These are phyloP conservation scores for Plasmopara muralis DNA, from an alignment of 352 stramenopile species.

Conservation along the genomic window DNA sequence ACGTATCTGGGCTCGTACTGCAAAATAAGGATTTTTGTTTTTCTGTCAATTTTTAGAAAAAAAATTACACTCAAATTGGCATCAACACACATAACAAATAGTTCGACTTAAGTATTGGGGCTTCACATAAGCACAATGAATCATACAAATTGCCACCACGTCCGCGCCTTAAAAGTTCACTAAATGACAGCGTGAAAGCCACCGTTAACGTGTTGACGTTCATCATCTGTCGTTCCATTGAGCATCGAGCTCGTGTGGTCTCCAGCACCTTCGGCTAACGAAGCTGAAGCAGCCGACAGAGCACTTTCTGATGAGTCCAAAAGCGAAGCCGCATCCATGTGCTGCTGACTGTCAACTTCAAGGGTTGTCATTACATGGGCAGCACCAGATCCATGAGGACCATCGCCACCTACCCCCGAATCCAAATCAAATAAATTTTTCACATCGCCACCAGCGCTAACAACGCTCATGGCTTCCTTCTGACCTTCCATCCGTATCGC, in stretches of 20 bases:
- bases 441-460: constrained; percentile 10
- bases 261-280: constrained; percentile 28
- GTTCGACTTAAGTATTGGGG: no score
- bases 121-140: no score
- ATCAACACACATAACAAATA: no score
- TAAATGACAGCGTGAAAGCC: constrained; percentile 37
- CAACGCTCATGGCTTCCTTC: constrained; percentile 19
- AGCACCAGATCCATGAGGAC: constrained; percentile 5
- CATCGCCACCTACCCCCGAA: constrained; percentile 1
- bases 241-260: constrained; percentile 27
- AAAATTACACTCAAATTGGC: no score
- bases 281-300: constrained; percentile 31
- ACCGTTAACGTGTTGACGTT: constrained; percentile 15
- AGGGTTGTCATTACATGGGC: constrained; percentile 21
- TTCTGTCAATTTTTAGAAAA: no score
- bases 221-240: constrained; percentile 13
- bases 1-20: no score
- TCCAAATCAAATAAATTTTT: constrained; percentile 26
- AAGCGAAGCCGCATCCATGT: constrained; percentile 30
- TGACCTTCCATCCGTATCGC: constrained; percentile 47
- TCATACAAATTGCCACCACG: not conserved
- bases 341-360: constrained; percentile 24
- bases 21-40: no score
- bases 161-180: not conserved
- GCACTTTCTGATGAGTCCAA: constrained; percentile 34